A percentile compares a stretch with the other conserved stretches of the same genome.
Evolutionary conservation across 345 rosid species (phyloP).

Genomic region (Pelargonium nanum): DNA sequence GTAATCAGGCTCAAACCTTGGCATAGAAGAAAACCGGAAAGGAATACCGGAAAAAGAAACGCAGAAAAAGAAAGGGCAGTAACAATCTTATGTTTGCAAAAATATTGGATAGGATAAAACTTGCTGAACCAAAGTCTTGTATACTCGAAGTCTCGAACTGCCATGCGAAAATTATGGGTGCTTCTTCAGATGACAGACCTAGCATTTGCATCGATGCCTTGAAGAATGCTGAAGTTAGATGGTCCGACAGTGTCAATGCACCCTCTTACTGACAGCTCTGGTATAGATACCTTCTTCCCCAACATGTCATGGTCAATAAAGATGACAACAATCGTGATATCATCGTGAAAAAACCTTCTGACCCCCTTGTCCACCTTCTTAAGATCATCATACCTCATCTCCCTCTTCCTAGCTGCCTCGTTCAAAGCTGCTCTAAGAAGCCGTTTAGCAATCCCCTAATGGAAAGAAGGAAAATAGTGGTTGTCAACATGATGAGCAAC

Average conservation of each 20-base stretch:
- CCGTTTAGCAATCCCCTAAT: slow-evolving; percentile 71
- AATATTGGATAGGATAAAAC: slow-evolving; percentile 8
- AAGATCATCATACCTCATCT: slow-evolving; percentile 56
- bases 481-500: slow-evolving; percentile 2
- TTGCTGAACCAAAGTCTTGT: slow-evolving; percentile 5
- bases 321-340: slow-evolving; percentile 77
- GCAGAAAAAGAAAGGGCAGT: slow-evolving; percentile 5
- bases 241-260: slow-evolving; percentile 54
- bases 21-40: no score
- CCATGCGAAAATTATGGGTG: slow-evolving; percentile 2
- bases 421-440: slow-evolving; percentile 61
- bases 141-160: no score
- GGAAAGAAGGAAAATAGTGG: neutral
- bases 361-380: slow-evolving; percentile 52
- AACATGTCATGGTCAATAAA: slow-evolving; percentile 55
- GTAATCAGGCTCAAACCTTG: neutral
- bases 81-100: slow-evolving; percentile 2
- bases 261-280: slow-evolving; percentile 60
- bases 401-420: slow-evolving; percentile 62
- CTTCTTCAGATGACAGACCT: slow-evolving; percentile 15
- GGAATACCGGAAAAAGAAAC: slow-evolving; percentile 1
- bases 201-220: slow-evolving; percentile 23
- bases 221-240: slow-evolving; percentile 48
- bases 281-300: slow-evolving; percentile 29
- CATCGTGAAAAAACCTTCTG: slow-evolving; percentile 71